These are phyloP conservation scores for Dothidotthia symphoricarpi DNA, from an alignment of 2,329 filamentous ascomycete species.

Conservation along the genomic window DNA sequence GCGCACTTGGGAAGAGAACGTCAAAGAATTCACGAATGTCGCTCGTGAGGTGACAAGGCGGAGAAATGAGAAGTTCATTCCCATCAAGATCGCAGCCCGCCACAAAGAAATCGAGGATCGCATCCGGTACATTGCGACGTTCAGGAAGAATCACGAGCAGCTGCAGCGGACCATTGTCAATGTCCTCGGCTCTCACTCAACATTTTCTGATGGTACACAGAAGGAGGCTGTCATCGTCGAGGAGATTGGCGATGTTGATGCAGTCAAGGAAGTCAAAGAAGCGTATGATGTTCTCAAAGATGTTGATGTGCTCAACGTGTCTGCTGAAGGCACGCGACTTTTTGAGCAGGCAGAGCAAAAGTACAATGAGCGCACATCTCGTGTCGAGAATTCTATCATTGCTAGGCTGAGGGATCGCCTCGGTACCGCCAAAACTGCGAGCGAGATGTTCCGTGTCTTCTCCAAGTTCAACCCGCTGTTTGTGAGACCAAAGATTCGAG, in stretches of 20 bases:
- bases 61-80: constrained; percentile 96
- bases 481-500: constrained; percentile 96
- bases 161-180: constrained; percentile 94
- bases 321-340: constrained; percentile 79
- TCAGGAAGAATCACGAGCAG: constrained; percentile 96
- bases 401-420: constrained; percentile 86
- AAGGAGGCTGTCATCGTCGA: constrained; percentile 68
- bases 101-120: constrained; percentile 88
- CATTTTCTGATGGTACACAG: constrained; percentile 44
- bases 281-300: constrained; percentile 93
- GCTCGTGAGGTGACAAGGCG: constrained; percentile 91
- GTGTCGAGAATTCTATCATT: constrained; percentile 99
- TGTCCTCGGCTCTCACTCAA: constrained; percentile 70
- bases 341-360: constrained; percentile 94
- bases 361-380: constrained; percentile 95
- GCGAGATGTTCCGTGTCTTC: constrained; percentile 99
- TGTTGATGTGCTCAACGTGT: constrained; percentile 91
- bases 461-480: constrained; percentile 99
- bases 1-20: constrained; percentile 88
- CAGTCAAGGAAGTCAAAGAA: constrained; percentile 91
- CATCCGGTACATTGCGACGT: constrained; percentile 89
- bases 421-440: constrained; percentile 92
- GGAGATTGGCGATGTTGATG: constrained; percentile 95
- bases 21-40: constrained; percentile 97
- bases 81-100: constrained; percentile 89